Evolutionary conservation across 805 yeast species (phyloP).

Genomic region (Pichia heedii): DNA sequence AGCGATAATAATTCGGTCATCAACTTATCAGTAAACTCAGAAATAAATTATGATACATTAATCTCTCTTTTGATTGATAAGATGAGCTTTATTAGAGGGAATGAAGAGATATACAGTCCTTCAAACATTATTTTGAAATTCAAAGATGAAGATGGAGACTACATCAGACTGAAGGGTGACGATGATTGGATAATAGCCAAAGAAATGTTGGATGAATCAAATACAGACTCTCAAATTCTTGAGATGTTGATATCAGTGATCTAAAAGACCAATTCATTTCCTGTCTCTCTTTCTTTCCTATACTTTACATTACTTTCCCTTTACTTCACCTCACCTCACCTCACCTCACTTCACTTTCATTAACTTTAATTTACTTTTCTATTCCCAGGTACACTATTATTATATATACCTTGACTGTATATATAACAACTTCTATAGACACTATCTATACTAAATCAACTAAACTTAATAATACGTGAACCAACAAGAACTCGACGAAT

Average conservation of each 20-base stretch:
- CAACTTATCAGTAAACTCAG: conserved; percentile 49
- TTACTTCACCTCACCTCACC: too few relatives aligned
- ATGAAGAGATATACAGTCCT: conserved; percentile 28
- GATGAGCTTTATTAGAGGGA: conserved; percentile 47
- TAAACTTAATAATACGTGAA: too few relatives aligned
- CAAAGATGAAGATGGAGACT: conserved; percentile 93
- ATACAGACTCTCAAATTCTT: conserved; percentile 33
- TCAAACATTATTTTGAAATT: conserved; percentile 34
- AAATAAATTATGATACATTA: conserved; percentile 17
- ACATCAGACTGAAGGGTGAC: conserved; percentile 71
- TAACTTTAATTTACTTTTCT: too few relatives aligned
- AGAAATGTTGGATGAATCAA: conserved; percentile 49
- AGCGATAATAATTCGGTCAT: conserved; percentile 43
- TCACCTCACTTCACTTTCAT: too few relatives aligned
- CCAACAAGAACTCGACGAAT: too few relatives aligned
- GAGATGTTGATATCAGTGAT: neutral
- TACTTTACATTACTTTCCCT: too few relatives aligned
- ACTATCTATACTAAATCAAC: too few relatives aligned
- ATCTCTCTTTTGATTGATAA: conserved; percentile 40
- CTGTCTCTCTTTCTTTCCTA: too few relatives aligned
- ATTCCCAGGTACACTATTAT: too few relatives aligned
- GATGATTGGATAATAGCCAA: conserved; percentile 86
- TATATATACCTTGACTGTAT: too few relatives aligned
- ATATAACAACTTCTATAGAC: too few relatives aligned
- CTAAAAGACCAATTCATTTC: neutral